Base-by-base conservation (phyloP, 1,139 yeast genomes). In the Taiozyma onychis region DNA sequence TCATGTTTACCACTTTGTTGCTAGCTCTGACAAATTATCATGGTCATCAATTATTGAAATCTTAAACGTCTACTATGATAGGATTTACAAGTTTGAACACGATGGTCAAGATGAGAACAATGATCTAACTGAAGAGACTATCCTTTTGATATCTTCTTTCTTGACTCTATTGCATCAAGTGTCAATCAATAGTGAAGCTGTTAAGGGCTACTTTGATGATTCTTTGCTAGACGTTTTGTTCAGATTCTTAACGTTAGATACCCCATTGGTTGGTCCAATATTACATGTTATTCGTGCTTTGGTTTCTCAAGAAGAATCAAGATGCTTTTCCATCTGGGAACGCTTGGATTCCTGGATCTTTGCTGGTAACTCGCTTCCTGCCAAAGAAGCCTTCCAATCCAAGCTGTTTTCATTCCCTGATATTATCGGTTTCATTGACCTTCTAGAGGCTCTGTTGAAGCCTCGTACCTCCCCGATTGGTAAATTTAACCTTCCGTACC, bases 111-210 rank as follows among this genome's bases (percentile, higher is more conserved):
- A 67, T 39, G 67, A 79, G 22, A 32, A 37, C n/a, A 37, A 37
- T 10, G 91, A 85, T 48, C 71, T 91, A 43, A 88, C 88, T 32
- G 95, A 88, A 58, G 97, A 89, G 63, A 85, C 91, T 0, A 70
- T 87, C n/a, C 77, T 88, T 8, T 81, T 88, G 50, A 73, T 90
- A 9, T 78, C 91, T 0, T 88, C 97, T 0, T 83, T 87, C 59
- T 71, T 88, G 52, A 76, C 81, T 5, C 61, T 85, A 39, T 65
- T 84, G 6, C 71, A 77, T 8, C 75, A 76, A 43, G 77, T 81
- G 24, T 73, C 82, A 1, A 62, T 64, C n/a, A 72, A 78, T 54
- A 70, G 74, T 3, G 70, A 66, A 6, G 74, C 76, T 2, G 63
- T 74, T 26, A 62, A 61, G 16, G 71, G 68, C 41, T 58, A 73